Base-by-base conservation (phyloP, 805 yeast genomes). In the Kazachstania taianensis region DNA sequence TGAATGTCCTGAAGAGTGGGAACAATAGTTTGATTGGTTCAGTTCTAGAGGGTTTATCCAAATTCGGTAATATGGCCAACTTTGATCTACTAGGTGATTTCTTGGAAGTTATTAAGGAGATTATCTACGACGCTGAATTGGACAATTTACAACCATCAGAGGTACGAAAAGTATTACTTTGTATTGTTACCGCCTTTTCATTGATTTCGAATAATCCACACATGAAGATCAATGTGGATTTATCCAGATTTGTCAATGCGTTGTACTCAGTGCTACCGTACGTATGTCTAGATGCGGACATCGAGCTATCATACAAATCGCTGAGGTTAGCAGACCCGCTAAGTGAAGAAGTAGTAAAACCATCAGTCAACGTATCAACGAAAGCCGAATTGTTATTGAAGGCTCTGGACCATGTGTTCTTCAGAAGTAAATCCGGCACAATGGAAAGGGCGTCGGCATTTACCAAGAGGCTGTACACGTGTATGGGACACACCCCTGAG, bases 1-100 rank as follows among this genome's bases (percentile, higher is more conserved):
- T 92, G 45, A 86, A 82, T 44, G 73, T 89, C 20, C 65, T 92
- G 43, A 80, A 72, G 54, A 70, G 69, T 13, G 69, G 74, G 30
- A 72, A 77, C 14, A 71, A 75, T 26, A 70, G 72, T 14, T 63
- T 92, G 36, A 76, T 85, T 67, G 95, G 94, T 6, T 70, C 89
- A 0, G 94, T 89, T 0, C 65, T 92, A 37, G 97, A 92, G 62
- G 97, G 97, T 3, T 62, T 92, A 38, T 82, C 96, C 1, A 75
- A 75, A 52, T 86, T 79, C 53, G 95, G 97, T 2, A 92, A 81
- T 50, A 78, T 87, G 77, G 86, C 94, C 17, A 92, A 92, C 53
- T 75, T 89, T 39, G 97, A 92, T 45, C 66, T 92, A 30, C 70
- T 92, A 46, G 97, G 97, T 18, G 98, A 92, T 55, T 77, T 92